Base-by-base conservation (phyloP, 352 stramenopile species). In the Phytophthora ohioensis region DNA sequence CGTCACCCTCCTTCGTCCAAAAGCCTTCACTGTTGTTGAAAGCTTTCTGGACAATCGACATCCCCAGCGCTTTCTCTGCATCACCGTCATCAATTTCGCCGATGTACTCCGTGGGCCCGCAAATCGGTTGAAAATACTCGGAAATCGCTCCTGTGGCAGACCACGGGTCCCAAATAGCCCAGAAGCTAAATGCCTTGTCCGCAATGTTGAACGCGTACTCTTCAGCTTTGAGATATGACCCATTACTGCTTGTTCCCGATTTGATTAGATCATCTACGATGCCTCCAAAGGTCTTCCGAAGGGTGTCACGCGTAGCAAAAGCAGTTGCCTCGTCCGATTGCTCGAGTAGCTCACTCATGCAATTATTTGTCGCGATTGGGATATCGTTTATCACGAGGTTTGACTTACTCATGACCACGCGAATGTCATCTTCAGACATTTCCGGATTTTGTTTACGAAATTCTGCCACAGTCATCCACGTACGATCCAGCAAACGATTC, bases 371-470 rank as follows among this genome's bases (percentile, higher is more conserved):
- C 17, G 79, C 73, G 2, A 76, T 74, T 3, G 83, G 83, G 36
- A 89, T 79, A 3, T 90, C 81, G 15, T 82, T 80, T 8, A 83
- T 57, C 41, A 89, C 69, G 30, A 88, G 56, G n/a, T 85, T 64
- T 27, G 81, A 87, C 32, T 71, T 55, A 15, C 75, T 79, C 65
- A 73, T 71, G 41, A 62, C 57, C 43, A 73, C 66, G 34, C 67
- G 75, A 63, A 75, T 79, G 10, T 69, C 65, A n/a, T 68, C 61
- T 30, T 75, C 70, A 0, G 66, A 80, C 32, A 80, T 77, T 12
- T 67, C 41, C 10, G 73, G 69, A 47, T 71, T 77, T 9, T 54
- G 30, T 42, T 36, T 43, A 43, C 69, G 63, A 4, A 74, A 30
- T 53, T 73, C 75, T 35, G 53, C 63, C 30, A 79, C 73, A 49